Conservation (phyloP, 1,284 basidiomycete genomes). For the Apiotrichum veenhuisii region DNA sequence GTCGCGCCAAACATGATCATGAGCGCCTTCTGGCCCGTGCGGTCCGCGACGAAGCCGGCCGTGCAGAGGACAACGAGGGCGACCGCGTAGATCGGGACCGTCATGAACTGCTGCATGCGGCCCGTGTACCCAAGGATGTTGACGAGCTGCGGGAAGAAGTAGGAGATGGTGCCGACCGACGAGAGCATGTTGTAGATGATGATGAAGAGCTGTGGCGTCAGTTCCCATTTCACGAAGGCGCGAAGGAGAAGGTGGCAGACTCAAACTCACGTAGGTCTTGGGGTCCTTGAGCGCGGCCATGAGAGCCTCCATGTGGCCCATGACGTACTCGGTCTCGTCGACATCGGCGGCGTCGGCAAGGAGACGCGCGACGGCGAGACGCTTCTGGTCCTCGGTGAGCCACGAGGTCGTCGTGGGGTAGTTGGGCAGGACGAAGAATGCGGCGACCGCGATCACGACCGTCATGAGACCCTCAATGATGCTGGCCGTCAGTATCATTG, state of each 20-base stretch:
- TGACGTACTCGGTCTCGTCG: constrained; percentile 10
- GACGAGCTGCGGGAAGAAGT: constrained; percentile 50
- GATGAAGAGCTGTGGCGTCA: too few species aligned
- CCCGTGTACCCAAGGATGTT: constrained; percentile 41
- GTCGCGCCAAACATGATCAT: constrained; percentile 32
- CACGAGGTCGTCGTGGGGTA: constrained; percentile 47
- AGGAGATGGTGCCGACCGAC: constrained; percentile 45
- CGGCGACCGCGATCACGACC: constrained; percentile 27
- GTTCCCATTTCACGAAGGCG: too few species aligned
- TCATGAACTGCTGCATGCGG: constrained; percentile 47
- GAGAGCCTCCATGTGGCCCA: constrained; percentile 21
- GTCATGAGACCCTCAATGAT: constrained; percentile 43
- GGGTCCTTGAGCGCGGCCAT: constrained; percentile 24
- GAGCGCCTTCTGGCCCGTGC: constrained; percentile 42
- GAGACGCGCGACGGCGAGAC: constrained; percentile 12
- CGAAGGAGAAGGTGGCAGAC: too few species aligned
- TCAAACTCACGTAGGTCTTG: constrained; percentile 26
- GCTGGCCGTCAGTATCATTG: too few species aligned
- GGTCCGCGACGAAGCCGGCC: constrained; percentile 42
- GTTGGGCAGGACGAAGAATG: constrained; percentile 41
- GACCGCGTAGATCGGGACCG: constrained; percentile 51
- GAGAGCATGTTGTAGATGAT: constrained; percentile 40
- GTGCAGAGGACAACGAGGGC: constrained; percentile 42
- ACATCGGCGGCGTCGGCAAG: constrained; percentile 22
- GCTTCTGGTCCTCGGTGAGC: constrained; percentile 46